Evolutionary conservation across 495 filamentous ascomycete species (phyloP), one percentile per base, ranked within the genome.

Genomic region (Hypomontagnella submonticulosa): DNA sequence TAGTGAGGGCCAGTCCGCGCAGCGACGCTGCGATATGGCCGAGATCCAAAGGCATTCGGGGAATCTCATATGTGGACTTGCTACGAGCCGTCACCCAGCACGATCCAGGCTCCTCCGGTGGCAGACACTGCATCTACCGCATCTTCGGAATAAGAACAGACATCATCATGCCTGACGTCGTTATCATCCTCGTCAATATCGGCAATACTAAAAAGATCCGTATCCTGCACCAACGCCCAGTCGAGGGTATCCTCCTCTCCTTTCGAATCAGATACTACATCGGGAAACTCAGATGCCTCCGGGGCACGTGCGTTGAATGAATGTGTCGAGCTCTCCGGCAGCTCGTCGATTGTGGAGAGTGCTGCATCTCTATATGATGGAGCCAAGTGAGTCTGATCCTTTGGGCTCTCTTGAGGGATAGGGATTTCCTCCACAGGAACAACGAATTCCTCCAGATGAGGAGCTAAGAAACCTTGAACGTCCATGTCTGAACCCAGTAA

Each of bases 1-100:
- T 60, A 27, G 44, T 58, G 68, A 76, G 71, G 72, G 73, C 75
- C 73, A 76, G 66, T 78, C 75, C 73, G 72, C 55, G 66, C 63
- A 73, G 70, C 63, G 27, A 18, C 16, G 42, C 63, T 61, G 48
- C 57, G 56, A 53, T 58, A 38, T 65, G 37, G 59, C 71, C 75
- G 72, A 72, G 69, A 70, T 66, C 67, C 71, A 58, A 47, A 56
- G 75, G 73, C 74, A 36, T 66, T 71, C 75, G 60, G 71, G 73
- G 70, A 64, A 47, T 65, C 72, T 70, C 72, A 56, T 71, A 32
- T 62, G 76, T 74, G 76, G 76, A 82, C 73, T 76, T 82, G 79
- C 71, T 82, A 74, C 79, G 71, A 81, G 79, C 76, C 80, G 74
- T 77, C 76, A 48, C 74, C 75, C 69, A 82, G 71, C 67, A 79